Percentiles rank a stretch among this genome's conserved stretches.
Conservation (phyloP, 2,329 filamentous ascomycete genomes). For the Aspergillus sp. region DNA sequence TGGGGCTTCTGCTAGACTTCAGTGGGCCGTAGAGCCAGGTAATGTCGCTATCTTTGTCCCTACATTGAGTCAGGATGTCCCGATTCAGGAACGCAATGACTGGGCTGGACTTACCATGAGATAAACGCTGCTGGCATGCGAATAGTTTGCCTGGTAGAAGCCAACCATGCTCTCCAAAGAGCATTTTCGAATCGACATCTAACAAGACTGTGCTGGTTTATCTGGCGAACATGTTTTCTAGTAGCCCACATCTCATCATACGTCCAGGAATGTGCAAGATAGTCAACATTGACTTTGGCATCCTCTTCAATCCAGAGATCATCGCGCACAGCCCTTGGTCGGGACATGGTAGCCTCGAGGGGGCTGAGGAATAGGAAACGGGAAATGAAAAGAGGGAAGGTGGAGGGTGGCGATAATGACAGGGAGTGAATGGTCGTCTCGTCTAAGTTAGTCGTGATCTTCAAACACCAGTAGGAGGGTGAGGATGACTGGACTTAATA, state of each 20-base stretch:
- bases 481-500: not conserved
- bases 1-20: not conserved
- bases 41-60: not conserved
- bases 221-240: not conserved
- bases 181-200: not conserved
- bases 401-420: not conserved
- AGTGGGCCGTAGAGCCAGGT: not conserved
- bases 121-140: not conserved
- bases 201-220: not conserved
- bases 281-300: not conserved
- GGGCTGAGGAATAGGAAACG: too few relatives aligned
- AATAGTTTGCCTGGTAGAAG: not conserved
- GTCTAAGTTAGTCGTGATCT: too few relatives aligned
- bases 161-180: not conserved
- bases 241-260: not conserved
- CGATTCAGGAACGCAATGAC: too few relatives aligned
- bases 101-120: not conserved
- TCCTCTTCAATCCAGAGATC: not conserved
- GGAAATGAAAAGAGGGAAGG: not conserved
- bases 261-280: not conserved
- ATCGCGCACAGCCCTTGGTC: not conserved
- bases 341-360: not conserved
- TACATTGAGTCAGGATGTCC: not conserved
- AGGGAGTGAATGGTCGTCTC: not conserved
- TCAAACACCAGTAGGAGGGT: too few relatives aligned